Percentiles rank a stretch among this genome's conserved stretches.
These are phyloP conservation scores for Fusarium subglutinans DNA, from an alignment of 2,329 filamentous ascomycete genomes.

Conservation along the genomic window DNA sequence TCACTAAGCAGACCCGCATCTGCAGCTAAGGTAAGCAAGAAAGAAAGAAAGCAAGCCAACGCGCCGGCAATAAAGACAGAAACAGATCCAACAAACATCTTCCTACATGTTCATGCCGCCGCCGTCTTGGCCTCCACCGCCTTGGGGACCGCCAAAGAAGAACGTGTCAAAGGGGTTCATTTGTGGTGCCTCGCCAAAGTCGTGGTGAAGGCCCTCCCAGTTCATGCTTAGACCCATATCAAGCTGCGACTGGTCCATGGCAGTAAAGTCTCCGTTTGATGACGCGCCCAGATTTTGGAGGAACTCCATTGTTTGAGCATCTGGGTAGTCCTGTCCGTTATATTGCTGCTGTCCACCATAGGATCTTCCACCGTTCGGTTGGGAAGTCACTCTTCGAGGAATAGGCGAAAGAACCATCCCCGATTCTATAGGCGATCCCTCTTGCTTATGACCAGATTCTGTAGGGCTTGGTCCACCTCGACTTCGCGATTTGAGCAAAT, in stretches of 20 bases:
- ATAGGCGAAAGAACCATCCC: conserved; percentile 57
- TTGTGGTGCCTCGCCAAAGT: conserved; percentile 67
- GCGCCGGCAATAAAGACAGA: conserved; percentile 29
- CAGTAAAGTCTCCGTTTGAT: conserved; percentile 45
- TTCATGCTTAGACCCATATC: conserved; percentile 75
- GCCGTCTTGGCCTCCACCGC: conserved; percentile 32
- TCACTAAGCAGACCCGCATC: conserved; percentile 18
- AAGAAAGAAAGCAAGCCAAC: conserved; percentile 11
- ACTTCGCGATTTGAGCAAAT: conserved; percentile 45
- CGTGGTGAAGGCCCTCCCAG: conserved; percentile 70
- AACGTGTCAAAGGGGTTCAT: conserved; percentile 78
- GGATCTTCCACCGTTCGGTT: conserved; percentile 44
- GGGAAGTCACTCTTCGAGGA: conserved; percentile 49
- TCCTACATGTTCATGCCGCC: conserved; percentile 43
- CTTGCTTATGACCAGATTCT: conserved; percentile 43
- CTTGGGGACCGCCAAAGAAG: conserved; percentile 70
- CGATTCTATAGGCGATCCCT: conserved; percentile 50
- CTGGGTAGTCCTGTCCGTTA: conserved; percentile 54
- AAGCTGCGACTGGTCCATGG: conserved; percentile 59
- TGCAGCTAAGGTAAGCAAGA: not conserved
- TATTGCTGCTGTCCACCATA: conserved; percentile 48
- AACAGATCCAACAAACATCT: conserved; percentile 1
- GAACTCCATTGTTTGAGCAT: conserved; percentile 64
- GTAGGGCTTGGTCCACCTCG: conserved; percentile 46
- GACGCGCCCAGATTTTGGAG: conserved; percentile 56